A percentile compares a stretch with the other conserved stretches of the same genome.
phyloP scores from a whole-genome alignment of 2,329 filamentous ascomycete genomes.

The Hymenotorrendiella dingleyae region DNA sequence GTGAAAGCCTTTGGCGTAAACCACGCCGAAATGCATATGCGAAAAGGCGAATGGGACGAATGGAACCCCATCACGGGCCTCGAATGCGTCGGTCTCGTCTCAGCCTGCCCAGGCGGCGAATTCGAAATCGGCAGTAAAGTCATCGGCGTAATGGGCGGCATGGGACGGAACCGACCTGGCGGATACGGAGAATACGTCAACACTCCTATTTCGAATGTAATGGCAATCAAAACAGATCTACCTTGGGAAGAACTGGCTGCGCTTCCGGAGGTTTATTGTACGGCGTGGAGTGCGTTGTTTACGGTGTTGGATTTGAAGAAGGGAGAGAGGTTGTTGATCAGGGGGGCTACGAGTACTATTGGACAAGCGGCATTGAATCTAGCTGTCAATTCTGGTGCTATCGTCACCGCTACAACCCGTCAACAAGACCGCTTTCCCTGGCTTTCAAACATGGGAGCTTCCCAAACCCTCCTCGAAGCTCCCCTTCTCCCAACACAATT shows the following conservation, averaged over 20 bases:
- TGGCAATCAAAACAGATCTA: constrained; percentile 9
- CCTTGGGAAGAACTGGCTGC: constrained; percentile 20
- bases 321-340: constrained; percentile 13
- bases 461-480: constrained; percentile 8
- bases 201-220: constrained; percentile 14
- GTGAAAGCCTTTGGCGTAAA: constrained; percentile 38
- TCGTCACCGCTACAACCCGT: constrained; percentile 17
- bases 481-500: constrained; percentile 4
- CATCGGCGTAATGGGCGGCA: constrained; percentile 21
- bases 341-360: constrained; percentile 5
- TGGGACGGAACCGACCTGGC: constrained; percentile 17
- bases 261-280: constrained; percentile 20
- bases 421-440: constrained; percentile 3
- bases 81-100: constrained; percentile 19
- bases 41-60: constrained; percentile 11
- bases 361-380: constrained; percentile 4
- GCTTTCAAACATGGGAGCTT: constrained; percentile 10
- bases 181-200: constrained; percentile 23
- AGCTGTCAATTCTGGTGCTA: constrained; percentile 7
- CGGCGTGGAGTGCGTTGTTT: constrained; percentile 21
- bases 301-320: constrained; percentile 15
- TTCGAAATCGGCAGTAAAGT: constrained; percentile 15
- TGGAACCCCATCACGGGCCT: constrained; percentile 22
- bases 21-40: constrained; percentile 19
- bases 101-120: constrained; percentile 14